A percentile compares a stretch with the other conserved stretches of the same genome.
phyloP scores from a whole-genome alignment of 1,139 yeast genomes.

The Candida dubliniensis region DNA sequence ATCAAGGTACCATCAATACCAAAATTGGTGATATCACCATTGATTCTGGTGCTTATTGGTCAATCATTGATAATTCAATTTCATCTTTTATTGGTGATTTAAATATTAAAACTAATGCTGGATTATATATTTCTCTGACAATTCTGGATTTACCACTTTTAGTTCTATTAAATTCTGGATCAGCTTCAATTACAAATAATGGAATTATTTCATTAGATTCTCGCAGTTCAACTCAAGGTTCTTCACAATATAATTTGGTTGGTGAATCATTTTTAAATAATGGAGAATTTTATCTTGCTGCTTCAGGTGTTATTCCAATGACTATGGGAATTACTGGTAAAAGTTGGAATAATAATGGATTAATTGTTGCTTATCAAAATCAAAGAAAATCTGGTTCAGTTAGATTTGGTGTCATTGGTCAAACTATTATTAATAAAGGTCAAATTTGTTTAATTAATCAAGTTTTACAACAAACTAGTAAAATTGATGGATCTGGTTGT shows the following conservation, averaged over 20 bases:
- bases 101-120: conserved; percentile 21
- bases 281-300: conserved; percentile 30
- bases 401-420: conserved; percentile 20
- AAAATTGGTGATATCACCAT: conserved; percentile 26
- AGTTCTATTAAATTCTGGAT: conserved; percentile 13
- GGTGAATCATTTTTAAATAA: conserved; percentile 24
- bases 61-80: conserved; percentile 30
- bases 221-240: conserved; percentile 16
- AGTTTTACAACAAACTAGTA: conserved; percentile 25
- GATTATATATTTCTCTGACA: conserved; percentile 17
- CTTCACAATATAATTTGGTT: conserved; percentile 20
- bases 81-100: conserved; percentile 24
- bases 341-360: neutral
- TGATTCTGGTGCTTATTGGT: conserved; percentile 30
- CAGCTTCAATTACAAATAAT: conserved; percentile 19
- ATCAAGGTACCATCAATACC: conserved; percentile 19
- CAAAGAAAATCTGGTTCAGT: conserved; percentile 19
- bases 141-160: conserved; percentile 11
- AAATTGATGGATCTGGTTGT: conserved; percentile 31
- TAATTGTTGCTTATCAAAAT: conserved; percentile 8
- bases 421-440: conserved; percentile 26
- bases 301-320: conserved; percentile 22
- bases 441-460: conserved; percentile 30
- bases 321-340: conserved; percentile 21
- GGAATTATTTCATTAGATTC: conserved; percentile 29